Conservation (phyloP, 176 grass and related monocot species). For the Oryza australiensis region DNA sequence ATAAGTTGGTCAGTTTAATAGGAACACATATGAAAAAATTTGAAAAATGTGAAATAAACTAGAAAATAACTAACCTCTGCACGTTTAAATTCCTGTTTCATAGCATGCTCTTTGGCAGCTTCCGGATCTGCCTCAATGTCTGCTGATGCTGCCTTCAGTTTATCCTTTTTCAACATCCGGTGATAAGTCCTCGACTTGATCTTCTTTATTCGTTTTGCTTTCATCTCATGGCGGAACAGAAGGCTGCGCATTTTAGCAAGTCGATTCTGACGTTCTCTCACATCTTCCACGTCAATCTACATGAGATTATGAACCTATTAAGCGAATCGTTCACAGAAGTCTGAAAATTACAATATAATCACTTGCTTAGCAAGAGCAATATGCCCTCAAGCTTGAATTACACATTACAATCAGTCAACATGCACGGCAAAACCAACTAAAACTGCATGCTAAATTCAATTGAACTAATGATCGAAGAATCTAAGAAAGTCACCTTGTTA, state of each 20-base stretch:
- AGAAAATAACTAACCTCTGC: constrained; percentile 59
- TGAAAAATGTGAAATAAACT: constrained; percentile 7
- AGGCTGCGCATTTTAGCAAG: constrained; percentile 99
- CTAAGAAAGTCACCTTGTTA: constrained; percentile 62
- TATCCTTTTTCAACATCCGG: constrained; percentile 86
- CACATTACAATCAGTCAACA: constrained; percentile 4
- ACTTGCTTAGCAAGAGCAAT: not conserved
- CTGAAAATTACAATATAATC: constrained; percentile 16
- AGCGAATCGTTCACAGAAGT: not conserved
- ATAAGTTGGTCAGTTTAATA: not conserved
- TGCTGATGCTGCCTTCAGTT: constrained; percentile 56
- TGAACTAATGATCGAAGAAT: constrained; percentile 10
- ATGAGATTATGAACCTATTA: constrained; percentile 37
- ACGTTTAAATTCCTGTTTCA: constrained; percentile 81
- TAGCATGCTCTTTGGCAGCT: constrained; percentile 70
- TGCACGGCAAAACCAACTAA: not conserved
- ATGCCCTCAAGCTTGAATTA: constrained; percentile 3
- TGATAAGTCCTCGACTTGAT: constrained; percentile 99
- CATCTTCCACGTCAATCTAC: constrained; percentile 79
- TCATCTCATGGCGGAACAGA: constrained; percentile 90
- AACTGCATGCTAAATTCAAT: not conserved
- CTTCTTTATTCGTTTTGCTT: constrained; percentile 92
- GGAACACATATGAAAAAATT: not conserved
- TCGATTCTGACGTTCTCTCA: constrained; percentile 66
- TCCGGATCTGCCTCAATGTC: constrained; percentile 77